These are phyloP conservation scores for Penicillium sp. DNA, from an alignment of 2,329 filamentous ascomycete species.

Conservation along the genomic window DNA sequence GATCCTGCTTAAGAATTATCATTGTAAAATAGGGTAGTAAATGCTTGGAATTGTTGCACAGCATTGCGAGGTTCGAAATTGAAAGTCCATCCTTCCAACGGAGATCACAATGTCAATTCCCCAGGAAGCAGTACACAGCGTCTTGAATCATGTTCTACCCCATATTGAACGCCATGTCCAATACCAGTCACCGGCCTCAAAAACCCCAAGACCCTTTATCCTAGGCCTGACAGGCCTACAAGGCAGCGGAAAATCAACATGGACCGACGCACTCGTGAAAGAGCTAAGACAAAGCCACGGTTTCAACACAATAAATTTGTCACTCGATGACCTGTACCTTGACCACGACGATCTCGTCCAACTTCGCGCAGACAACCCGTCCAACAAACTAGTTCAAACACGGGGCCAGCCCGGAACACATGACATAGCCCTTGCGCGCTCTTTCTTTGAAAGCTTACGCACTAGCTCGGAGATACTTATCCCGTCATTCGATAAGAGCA, in stretches of 20 bases:
- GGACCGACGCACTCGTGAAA: conserved; percentile 14
- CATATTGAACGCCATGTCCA: conserved; percentile 2
- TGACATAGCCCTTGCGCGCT: conserved; percentile 10
- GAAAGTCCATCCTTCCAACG: neutral
- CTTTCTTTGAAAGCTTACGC: conserved; percentile 11
- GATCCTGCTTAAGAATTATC: neutral
- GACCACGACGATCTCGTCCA: conserved; percentile 15
- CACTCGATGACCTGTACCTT: conserved; percentile 17
- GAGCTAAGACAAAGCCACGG: conserved; percentile 2
- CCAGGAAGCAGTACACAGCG: conserved; percentile 1
- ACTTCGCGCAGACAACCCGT: conserved; percentile 5
- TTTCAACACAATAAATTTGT: conserved; percentile 15
- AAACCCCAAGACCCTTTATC: conserved; percentile 7
- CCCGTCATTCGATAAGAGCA: conserved; percentile 18
- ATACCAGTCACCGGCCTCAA: neutral
- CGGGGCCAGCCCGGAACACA: conserved; percentile 18
- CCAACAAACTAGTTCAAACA: conserved; percentile 14
- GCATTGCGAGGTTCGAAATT: neutral
- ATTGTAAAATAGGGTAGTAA: neutral
- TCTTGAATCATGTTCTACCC: conserved; percentile 4
- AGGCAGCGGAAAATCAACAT: conserved; percentile 19
- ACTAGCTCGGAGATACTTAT: neutral
- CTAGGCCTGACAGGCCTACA: conserved; percentile 17
- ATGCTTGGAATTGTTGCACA: neutral
- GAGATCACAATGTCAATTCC: conserved; percentile 2